phyloP scores from a whole-genome alignment of 176 grass and related monocot species.

The Thinopyrum elongatum region DNA sequence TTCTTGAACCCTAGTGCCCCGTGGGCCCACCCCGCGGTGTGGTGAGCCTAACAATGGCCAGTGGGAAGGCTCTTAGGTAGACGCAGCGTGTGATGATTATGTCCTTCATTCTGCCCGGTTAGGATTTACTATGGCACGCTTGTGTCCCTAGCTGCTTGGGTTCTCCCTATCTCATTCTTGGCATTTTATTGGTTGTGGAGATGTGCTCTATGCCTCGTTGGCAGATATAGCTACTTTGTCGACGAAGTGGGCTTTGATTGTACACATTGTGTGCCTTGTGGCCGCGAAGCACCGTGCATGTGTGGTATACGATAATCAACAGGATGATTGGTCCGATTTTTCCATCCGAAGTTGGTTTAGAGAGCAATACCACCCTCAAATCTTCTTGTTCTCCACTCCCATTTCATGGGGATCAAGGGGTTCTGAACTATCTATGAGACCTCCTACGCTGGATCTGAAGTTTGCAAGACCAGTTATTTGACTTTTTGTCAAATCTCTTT shows the following conservation, averaged over 20 bases:
- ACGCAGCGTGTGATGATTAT: neutral
- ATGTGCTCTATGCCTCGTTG: neutral
- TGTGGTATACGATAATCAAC: too few species aligned
- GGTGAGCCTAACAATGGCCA: neutral
- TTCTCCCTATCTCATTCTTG: neutral
- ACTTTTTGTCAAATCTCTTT: too few species aligned
- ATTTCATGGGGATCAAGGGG: too few species aligned
- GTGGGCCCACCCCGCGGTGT: neutral
- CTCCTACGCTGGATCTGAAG: too few species aligned
- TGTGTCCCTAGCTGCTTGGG: neutral
- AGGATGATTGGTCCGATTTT: too few species aligned
- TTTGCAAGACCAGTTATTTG: too few species aligned
- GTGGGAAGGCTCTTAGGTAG: neutral
- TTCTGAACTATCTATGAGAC: too few species aligned
- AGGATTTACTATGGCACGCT: neutral
- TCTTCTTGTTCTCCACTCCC: too few species aligned
- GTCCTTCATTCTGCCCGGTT: neutral
- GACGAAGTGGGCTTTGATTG: neutral
- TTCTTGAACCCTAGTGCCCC: neutral
- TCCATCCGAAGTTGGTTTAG: too few species aligned
- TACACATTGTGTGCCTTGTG: too few species aligned
- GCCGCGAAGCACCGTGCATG: too few species aligned
- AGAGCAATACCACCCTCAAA: too few species aligned
- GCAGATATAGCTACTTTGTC: neutral
- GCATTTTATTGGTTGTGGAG: neutral